Evolutionary conservation across 2,329 filamentous ascomycete genomes (phyloP).

Genomic region (Pestalotiopsis sp.): DNA sequence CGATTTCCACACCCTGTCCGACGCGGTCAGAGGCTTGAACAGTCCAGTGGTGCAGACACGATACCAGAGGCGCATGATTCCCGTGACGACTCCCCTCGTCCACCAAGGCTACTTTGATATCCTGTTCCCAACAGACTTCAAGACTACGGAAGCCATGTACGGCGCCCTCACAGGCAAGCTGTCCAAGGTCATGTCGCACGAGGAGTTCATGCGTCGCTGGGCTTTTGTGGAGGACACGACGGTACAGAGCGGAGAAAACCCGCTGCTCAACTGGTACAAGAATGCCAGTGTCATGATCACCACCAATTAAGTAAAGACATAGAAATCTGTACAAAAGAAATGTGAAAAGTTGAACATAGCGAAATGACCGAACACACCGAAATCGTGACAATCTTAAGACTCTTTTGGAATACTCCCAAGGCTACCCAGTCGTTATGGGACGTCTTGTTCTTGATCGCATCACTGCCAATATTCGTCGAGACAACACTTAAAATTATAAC

Average conservation of each 20-base stretch:
- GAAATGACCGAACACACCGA: not conserved
- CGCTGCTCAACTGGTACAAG: slow-evolving; percentile 88
- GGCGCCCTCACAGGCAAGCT: slow-evolving; percentile 90
- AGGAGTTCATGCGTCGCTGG: slow-evolving; percentile 89
- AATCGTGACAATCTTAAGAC: no score
- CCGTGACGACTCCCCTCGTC: slow-evolving; percentile 88
- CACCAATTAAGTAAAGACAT: slow-evolving; percentile 9
- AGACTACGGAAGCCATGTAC: slow-evolving; percentile 89
- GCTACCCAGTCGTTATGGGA: no score
- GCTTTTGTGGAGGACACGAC: slow-evolving; percentile 88
- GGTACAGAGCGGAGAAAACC: slow-evolving; percentile 91
- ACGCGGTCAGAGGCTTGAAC: slow-evolving; percentile 83
- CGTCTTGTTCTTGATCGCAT: no score
- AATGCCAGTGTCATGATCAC: slow-evolving; percentile 94
- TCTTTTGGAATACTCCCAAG: no score
- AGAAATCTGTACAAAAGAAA: not conserved
- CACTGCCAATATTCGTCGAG: no score
- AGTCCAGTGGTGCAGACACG: slow-evolving; percentile 95
- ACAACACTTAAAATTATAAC: no score
- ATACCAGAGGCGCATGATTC: slow-evolving; percentile 83
- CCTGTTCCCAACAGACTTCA: slow-evolving; percentile 95
- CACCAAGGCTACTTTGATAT: slow-evolving; percentile 99
- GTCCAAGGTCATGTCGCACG: slow-evolving; percentile 82
- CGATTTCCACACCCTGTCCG: slow-evolving; percentile 86
- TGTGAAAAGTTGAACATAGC: not conserved